Evolutionary conservation across 148 eudicot genomes (phyloP), one percentile per base, ranked within the genome.

Genomic region (Suaeda aralocaspica): DNA sequence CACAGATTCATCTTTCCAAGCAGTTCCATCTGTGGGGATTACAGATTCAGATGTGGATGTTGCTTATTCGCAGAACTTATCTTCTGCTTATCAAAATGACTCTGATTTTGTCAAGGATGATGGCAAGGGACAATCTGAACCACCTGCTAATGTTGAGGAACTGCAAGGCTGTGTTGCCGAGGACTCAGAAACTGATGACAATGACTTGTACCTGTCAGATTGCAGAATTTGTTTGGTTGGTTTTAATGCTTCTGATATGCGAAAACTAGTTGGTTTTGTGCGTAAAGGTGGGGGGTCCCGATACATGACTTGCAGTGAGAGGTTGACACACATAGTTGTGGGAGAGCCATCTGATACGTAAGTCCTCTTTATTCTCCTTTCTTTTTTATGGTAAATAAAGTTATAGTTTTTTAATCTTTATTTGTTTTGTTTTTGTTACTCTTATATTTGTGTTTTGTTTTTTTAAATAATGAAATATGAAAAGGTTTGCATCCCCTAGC

Each of bases 271-370:
- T 70, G 81, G 78, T 74, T 83, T 91, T 83, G 83, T 89, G 68
- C 99, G 92, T 26, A 88, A 77, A 81, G 99, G 99, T 56, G 99
- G 97, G 76, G 99, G 97, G 15, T 95, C 99, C 44, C 90, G 99
- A 46, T 89, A 86, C 77, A 86, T 92, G 90, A 84, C 87, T 58
- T 80, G 82, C 70, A 82, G 80, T 76, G 97, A 89, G 65, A 89
- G 89, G 59, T 70, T 95, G 86, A 95, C 99, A 10, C 97, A 95
- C 63, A 78, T 91, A 64, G 73, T 95, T 79, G 96, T 89, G 75
- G 99, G 97, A 72, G 82, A 77, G 68, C 97, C 92, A 3, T 95
- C 96, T 50, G 97, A 89, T 75, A 76, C n/a, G 99, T 95, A 85
- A 86, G 95, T 63, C 57, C 44, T 31, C 16, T 13, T 63, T 13